Evolutionary conservation across 805 yeast species (phyloP).

Genomic region (Saccharomycopsis vini): DNA sequence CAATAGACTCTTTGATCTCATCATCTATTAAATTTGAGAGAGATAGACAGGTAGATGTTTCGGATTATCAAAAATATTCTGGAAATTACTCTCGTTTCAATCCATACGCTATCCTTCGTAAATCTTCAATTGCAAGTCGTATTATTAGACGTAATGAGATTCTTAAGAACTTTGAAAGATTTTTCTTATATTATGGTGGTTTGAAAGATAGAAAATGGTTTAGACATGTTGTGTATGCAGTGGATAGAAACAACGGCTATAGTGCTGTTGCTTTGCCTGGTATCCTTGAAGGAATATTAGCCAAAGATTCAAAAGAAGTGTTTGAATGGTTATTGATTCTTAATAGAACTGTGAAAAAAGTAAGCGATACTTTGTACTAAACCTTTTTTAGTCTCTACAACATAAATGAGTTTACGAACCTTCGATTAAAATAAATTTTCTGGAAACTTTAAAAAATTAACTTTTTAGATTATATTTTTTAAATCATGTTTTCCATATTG

Average conservation of each 20-base stretch:
- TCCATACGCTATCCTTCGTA: slow-evolving; percentile 6
- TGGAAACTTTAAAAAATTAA: no score
- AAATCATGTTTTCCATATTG: no score
- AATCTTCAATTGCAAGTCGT: background rate
- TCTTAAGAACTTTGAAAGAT: slow-evolving; percentile 37
- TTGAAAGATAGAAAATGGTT: slow-evolving; percentile 46
- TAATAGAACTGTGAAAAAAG: slow-evolving; percentile 11
- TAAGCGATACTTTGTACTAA: slow-evolving; percentile 2
- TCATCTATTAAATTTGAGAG: background rate
- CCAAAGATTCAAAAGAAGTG: slow-evolving; percentile 30
- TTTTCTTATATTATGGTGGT: slow-evolving; percentile 39
- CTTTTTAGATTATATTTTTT: no score
- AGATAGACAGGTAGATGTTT: background rate
- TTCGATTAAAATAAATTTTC: no score
- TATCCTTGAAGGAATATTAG: slow-evolving; percentile 45
- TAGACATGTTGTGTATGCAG: slow-evolving; percentile 50
- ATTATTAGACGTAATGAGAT: background rate
- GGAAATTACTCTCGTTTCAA: slow-evolving; percentile 17
- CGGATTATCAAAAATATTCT: slow-evolving; percentile 8
- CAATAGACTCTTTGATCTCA: background rate
- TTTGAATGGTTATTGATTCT: slow-evolving; percentile 32
- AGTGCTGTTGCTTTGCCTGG: slow-evolving; percentile 53
- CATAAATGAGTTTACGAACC: no score
- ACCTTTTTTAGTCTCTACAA: no score
- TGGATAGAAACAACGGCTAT: slow-evolving; percentile 53